Evolutionary conservation across 768 basidiomycete genomes (phyloP).

Genomic region (Mycena alexandri): DNA sequence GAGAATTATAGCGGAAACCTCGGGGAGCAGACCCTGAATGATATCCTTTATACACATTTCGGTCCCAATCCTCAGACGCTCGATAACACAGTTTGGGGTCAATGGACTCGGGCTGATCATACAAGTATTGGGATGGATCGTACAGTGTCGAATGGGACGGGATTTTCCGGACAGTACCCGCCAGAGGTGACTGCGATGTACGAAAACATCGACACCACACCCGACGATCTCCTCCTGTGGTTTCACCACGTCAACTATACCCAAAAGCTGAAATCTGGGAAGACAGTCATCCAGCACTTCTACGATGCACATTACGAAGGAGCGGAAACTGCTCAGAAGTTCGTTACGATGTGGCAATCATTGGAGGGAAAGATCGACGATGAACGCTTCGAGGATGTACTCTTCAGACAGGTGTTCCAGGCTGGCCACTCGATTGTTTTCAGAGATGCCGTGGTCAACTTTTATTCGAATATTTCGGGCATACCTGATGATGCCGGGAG

Average conservation of each 20-base stretch:
- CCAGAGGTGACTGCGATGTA: slow-evolving; percentile 33
- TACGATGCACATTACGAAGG: slow-evolving; percentile 38
- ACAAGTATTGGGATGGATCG: slow-evolving; percentile 36
- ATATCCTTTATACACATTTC: slow-evolving; percentile 37
- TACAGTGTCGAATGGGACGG: slow-evolving; percentile 36
- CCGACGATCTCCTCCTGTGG: slow-evolving; percentile 34
- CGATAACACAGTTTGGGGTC: slow-evolving; percentile 35
- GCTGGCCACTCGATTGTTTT: slow-evolving; percentile 35
- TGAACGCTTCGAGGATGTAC: slow-evolving; percentile 35
- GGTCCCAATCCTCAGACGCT: slow-evolving; percentile 36
- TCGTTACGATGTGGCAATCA: slow-evolving; percentile 31
- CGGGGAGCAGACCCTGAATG: slow-evolving; percentile 36
- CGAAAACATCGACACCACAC: slow-evolving; percentile 33
- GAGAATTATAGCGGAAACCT: slow-evolving; percentile 37
- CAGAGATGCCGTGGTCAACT: slow-evolving; percentile 34
- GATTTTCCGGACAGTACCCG: slow-evolving; percentile 37
- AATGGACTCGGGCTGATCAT: slow-evolving; percentile 36
- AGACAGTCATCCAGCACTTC: slow-evolving; percentile 39
- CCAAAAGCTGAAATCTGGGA: slow-evolving; percentile 34
- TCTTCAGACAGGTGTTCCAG: slow-evolving; percentile 35
- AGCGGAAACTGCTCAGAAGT: slow-evolving; percentile 32
- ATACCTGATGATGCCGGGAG: slow-evolving; percentile 33
- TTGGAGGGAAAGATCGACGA: slow-evolving; percentile 34
- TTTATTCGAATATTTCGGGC: slow-evolving; percentile 34
- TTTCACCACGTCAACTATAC: slow-evolving; percentile 38